Evolutionary conservation across 1,284 basidiomycete genomes (phyloP).

Genomic region (Leccinum proximum): DNA sequence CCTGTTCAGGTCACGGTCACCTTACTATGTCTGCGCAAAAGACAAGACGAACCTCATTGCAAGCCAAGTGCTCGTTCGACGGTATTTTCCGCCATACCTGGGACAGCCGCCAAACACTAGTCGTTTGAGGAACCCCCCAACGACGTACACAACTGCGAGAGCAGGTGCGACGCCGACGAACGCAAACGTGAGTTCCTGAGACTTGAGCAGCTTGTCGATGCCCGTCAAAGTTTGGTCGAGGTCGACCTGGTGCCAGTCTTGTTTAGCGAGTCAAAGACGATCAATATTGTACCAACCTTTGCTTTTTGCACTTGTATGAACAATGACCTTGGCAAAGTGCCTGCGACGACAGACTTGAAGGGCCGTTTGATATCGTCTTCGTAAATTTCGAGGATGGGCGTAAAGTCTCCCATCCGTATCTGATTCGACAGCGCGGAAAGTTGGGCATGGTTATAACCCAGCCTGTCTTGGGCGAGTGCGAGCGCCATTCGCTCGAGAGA

Average conservation of each 20-base stretch:
- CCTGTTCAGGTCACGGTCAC: too few species aligned
- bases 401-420: slow-evolving; percentile 84
- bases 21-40: too few species aligned
- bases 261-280: neutral
- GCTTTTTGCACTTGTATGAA: slow-evolving; percentile 97
- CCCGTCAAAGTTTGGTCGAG: slow-evolving; percentile 84
- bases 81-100: slow-evolving; percentile 49
- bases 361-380: slow-evolving; percentile 92
- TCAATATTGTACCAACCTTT: slow-evolving; percentile 57
- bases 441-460: slow-evolving; percentile 59
- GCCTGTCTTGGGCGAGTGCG: slow-evolving; percentile 79
- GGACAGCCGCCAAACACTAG: slow-evolving; percentile 34
- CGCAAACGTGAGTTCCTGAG: slow-evolving; percentile 95
- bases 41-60: slow-evolving; percentile 51
- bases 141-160: slow-evolving; percentile 76
- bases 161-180: slow-evolving; percentile 97
- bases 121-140: slow-evolving; percentile 46
- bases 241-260: slow-evolving; percentile 62
- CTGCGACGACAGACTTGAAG: slow-evolving; percentile 76
- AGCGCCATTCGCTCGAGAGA: slow-evolving; percentile 94
- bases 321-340: slow-evolving; percentile 82
- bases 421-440: slow-evolving; percentile 63
- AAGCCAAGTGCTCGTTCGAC: slow-evolving; percentile 52
- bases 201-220: slow-evolving; percentile 91
- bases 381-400: slow-evolving; percentile 85